Evolutionary conservation across 1,284 basidiomycete genomes (phyloP), one percentile per base, ranked within the genome.

Genomic region (Ceratobasidium theobromae): DNA sequence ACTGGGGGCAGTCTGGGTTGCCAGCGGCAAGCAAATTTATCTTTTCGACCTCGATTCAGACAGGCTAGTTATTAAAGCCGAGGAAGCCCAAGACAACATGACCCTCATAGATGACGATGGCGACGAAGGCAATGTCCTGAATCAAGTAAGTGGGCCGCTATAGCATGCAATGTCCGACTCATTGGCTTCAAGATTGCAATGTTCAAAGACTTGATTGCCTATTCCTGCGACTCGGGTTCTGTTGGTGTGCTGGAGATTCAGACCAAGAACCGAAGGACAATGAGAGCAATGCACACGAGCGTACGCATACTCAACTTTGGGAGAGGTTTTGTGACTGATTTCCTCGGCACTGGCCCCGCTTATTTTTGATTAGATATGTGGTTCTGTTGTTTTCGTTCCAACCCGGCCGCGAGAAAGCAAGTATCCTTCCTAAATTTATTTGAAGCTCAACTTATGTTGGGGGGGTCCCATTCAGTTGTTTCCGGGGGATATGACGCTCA

Each of bases 401-500:
- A 80, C 82, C 72, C 79, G 88, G 40, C 83, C 87, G 16, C 79
- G 78, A 62, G 89, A 92, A 74, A 72, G 72, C 70, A 65, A 54
- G 72, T 72, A 21, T 14, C 40, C 54, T 35, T 18, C 25, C n/a
- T 32, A 35, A 64, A 18, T 30, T 18, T 18, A 21, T 40, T 58
- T 12, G 33, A 14, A 48, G 43, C 38, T 54, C 25, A 33, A 18
- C 43, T 48, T 68, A 46, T 41, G 49, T 51, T n/a, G 40, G 30
- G 35, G 12, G 40, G 27, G n/a, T 40, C 38, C 46, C 12, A 41
- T 40, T 21, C 55, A 73, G 72, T 91, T 23, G 79, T 92, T 38
- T 90, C 87, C 69, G 88, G 84, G 5, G 89, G 90, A 2, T 92
- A 88, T 71, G 90, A 92, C 71, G 83, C 80, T 48, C 76, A 80